These are phyloP conservation scores for Lathyrus tuberosus DNA, from an alignment of 306 rosid species.

Conservation along the genomic window DNA sequence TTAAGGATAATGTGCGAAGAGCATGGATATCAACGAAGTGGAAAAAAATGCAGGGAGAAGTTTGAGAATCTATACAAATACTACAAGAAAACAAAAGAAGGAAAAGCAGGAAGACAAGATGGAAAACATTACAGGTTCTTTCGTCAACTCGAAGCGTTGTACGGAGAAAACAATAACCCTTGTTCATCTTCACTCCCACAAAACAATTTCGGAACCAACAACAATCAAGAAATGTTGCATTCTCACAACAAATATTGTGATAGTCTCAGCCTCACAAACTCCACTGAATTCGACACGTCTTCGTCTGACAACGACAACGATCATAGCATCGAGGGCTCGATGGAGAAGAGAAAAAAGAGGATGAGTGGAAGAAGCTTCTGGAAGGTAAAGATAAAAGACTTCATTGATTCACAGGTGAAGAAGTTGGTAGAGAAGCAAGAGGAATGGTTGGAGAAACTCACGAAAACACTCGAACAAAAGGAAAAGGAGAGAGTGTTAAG, in stretches of 20 bases:
- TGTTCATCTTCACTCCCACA: slow-evolving; percentile 53
- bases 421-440: slow-evolving; percentile 91
- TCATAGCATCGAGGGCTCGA: slow-evolving; percentile 37
- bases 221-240: slow-evolving; percentile 51
- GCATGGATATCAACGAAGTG: slow-evolving; percentile 95
- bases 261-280: slow-evolving; percentile 79
- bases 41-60: slow-evolving; percentile 97
- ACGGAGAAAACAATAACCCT: slow-evolving; percentile 60
- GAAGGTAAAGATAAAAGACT: slow-evolving; percentile 82
- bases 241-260: slow-evolving; percentile 58
- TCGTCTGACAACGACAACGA: slow-evolving; percentile 69
- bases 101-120: slow-evolving; percentile 96
- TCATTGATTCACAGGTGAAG: slow-evolving; percentile 85
- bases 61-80: slow-evolving; percentile 95
- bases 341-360: slow-evolving; percentile 59
- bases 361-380: slow-evolving; percentile 56
- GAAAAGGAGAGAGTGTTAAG: slow-evolving; percentile 76
- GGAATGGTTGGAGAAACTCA: slow-evolving; percentile 84
- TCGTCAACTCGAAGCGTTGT: slow-evolving; percentile 96
- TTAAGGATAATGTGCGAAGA: slow-evolving; percentile 90
- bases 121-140: slow-evolving; percentile 96
- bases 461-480: slow-evolving; percentile 76
- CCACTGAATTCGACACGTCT: slow-evolving; percentile 74
- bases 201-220: slow-evolving; percentile 48
- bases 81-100: slow-evolving; percentile 97